A percentile compares a stretch with the other conserved stretches of the same genome.
Conservation (phyloP, 495 filamentous ascomycete species). For the Pseudotulostoma volvatum region DNA sequence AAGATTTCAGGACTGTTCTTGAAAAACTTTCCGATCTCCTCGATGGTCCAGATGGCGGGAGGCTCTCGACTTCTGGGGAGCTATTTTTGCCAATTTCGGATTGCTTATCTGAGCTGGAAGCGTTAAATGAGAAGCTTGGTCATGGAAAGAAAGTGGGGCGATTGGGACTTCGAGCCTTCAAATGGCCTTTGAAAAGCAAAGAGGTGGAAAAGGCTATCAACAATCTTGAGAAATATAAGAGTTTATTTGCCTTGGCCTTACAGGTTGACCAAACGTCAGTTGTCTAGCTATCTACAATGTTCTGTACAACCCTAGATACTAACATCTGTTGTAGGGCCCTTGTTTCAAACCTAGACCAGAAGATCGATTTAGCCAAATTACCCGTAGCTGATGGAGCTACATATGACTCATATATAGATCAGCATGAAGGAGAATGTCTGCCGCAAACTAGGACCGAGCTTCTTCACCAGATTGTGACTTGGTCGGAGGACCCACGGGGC, state of each 20-base stretch:
- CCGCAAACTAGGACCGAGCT: conserved; percentile 18
- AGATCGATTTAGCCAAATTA: no score
- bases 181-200: conserved; percentile 15
- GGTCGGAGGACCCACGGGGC: no score
- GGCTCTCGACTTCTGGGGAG: conserved; percentile 8
- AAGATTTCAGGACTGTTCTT: conserved; percentile 8
- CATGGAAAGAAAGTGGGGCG: conserved; percentile 13
- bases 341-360: no score
- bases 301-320: no score
- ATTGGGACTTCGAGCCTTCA: conserved; percentile 15
- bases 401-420: conserved; percentile 12
- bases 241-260: conserved; percentile 15
- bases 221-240: conserved; percentile 17
- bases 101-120: conserved; percentile 13
- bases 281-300: no score
- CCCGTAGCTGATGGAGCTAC: no score
- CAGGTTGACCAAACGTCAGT: conserved; percentile 15
- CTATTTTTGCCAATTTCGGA: conserved; percentile 9
- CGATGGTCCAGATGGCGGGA: conserved; percentile 6
- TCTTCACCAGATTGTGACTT: conserved; percentile 14
- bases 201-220: conserved; percentile 13
- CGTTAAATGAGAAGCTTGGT: conserved; percentile 13
- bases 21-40: conserved; percentile 11
- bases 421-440: conserved; percentile 16
- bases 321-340: no score